Evolutionary conservation across 140 eudicot genomes (phyloP), one percentile per base, ranked within the genome.

Genomic region (Oenanthe javanica): DNA sequence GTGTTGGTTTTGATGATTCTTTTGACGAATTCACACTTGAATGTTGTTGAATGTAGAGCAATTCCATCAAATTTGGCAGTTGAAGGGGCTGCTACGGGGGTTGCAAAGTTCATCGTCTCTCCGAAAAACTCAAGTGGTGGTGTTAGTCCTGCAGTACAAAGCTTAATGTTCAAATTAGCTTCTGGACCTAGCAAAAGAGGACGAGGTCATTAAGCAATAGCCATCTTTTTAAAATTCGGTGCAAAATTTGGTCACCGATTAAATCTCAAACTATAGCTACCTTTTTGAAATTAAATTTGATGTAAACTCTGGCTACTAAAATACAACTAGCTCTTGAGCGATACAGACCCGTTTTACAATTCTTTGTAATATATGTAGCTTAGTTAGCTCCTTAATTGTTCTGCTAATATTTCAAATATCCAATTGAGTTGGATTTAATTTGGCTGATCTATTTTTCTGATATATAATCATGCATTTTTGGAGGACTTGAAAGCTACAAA

Each of bases 101-200:
- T 14, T 13, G 47, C 45, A 38, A 15, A 2, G 71, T 2, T 63
- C 6, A 4, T 69, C 46, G 23, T 38, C 3, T 69, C 47, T 31
- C 21, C 80, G 10, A 13, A 48, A 16, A 59, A 54, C 14, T 74
- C 78, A 10, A 6, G 49, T 15, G 46, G n/a, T 45, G 76, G 69
- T 51, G 79, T 75, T 59, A 47, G 50, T 51, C 49, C 81, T 14
- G 72, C 19, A 31, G 66, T 80, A 25, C 79, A 71, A 81, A 81
- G 84, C 63, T 78, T 80, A 43, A 73, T 72, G 63, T 83, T 79
- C 80, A 82, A 47, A 47, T 48, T 88, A 79, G 84, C 83, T 46
- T 88, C 91, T 4, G 89, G 91, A 14, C 91, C 91, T 14, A 86
- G 91, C 87, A 88, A 79, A 78, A 84, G 84, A 76, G 91, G 91